Conservation (phyloP, 2,329 filamentous ascomycete genomes). For the Colletotrichum sp. region DNA sequence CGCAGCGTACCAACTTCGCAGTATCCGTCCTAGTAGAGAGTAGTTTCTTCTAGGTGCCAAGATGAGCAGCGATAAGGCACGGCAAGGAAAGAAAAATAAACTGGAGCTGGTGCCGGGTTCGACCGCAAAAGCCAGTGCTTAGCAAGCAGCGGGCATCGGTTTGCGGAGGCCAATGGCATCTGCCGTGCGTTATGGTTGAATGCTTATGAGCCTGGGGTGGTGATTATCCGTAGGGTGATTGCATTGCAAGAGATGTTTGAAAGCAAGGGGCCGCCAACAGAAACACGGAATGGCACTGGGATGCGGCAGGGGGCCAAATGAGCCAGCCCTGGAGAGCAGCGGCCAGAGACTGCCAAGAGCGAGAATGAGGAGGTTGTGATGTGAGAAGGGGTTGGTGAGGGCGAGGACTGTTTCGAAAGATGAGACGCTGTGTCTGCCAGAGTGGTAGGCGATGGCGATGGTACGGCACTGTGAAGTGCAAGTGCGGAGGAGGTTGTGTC, state of each 20-base stretch:
- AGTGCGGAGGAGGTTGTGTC: background rate
- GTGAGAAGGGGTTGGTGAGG: background rate
- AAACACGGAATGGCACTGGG: conserved; percentile 5
- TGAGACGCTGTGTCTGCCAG: background rate
- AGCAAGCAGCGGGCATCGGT: background rate
- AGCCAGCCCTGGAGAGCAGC: background rate
- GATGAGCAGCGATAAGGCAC: background rate
- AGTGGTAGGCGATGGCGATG: background rate
- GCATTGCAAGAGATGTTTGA: background rate
- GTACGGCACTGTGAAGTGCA: background rate
- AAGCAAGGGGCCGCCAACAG: conserved; percentile 2
- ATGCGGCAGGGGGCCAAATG: background rate
- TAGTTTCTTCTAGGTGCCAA: background rate
- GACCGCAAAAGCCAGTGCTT: background rate
- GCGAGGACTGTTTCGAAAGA: conserved; percentile 9
- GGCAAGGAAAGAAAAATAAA: background rate
- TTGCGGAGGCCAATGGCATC: background rate
- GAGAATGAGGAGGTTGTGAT: background rate
- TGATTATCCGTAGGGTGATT: background rate
- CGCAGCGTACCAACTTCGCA: background rate
- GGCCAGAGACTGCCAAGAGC: background rate
- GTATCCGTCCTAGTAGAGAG: background rate
- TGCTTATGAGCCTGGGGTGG: background rate
- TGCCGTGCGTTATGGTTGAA: background rate
- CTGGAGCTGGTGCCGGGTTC: conserved; percentile 1